Evolutionary conservation across 2,329 filamentous ascomycete species (phyloP), one percentile per base, ranked within the genome.

Genomic region (Rhexocercosporidium sp.): DNA sequence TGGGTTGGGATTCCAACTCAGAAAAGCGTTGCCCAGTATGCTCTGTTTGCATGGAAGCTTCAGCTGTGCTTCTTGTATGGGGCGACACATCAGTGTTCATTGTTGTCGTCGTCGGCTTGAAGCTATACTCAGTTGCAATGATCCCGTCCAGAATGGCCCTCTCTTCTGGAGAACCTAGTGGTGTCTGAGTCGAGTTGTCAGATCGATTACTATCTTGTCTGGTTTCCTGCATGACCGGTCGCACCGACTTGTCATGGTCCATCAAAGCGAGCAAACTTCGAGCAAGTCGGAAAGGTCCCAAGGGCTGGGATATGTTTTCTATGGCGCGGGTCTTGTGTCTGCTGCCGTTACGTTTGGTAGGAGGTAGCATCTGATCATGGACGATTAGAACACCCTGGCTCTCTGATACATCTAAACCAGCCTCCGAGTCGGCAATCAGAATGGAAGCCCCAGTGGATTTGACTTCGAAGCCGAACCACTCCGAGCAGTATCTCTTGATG

Each of bases 261-360:
- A 76, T 44, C 5, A 76, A 47, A 31, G 66, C 57, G 1, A 76
- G 60, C 12, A 76, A 69, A 6, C 59, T 68, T 22, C 73, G 60
- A 34, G 75, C 75, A 18, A 77, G 72, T 39, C 72, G 74, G 61
- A 71, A 75, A 25, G 74, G 74, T 22, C 73, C 73, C 8, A 75
- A 62, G 16, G 74, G 74, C 18, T 65, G 66, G 11, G 61, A 69
- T 1, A 76, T 70, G 20, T 66, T 66, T 8, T 64, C 68, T n/a
- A 72, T 44, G 1, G 59, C 53, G 27, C 64, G 56, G 18, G 34
- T 16, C 5, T 62, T 5, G 16, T n/a, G n/a, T n/a, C 66, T n/a
- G 31, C n/a, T 62, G 18, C 34, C 34, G n/a, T 60, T 46, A 18
- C 57, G 31, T n/a, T 66, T 68, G 9, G 39, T 54, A 2, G 60